Percentiles rank a stretch among this genome's conserved stretches.
These are phyloP conservation scores for Bassia scoparia DNA, from an alignment of 148 eudicot genomes.

Conservation along the genomic window DNA sequence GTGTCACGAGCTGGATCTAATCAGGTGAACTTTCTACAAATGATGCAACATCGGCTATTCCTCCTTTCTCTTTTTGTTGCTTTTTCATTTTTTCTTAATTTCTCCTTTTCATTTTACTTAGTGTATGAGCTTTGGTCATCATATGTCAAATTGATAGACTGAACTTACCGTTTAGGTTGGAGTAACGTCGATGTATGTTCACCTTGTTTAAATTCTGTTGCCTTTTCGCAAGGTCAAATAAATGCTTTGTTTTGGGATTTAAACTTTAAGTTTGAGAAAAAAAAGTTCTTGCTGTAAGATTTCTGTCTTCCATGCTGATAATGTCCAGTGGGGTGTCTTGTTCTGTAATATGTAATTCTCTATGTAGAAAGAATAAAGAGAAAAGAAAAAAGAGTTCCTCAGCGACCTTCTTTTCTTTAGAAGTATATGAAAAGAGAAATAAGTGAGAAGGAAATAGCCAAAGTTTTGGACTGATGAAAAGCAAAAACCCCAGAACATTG, in stretches of 20 bases:
- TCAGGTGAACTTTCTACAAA: conserved; percentile 40
- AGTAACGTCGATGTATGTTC: background rate
- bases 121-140: background rate
- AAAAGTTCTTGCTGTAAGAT: no score
- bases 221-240: background rate
- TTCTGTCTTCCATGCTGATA: background rate
- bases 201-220: background rate
- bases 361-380: no score
- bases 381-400: no score
- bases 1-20: conserved; percentile 65
- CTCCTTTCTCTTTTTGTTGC: background rate
- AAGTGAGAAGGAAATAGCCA: no score
- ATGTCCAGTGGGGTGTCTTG: no score
- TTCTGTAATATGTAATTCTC: no score
- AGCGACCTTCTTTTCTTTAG: no score
- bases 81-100: background rate
- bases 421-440: no score
- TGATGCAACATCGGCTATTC: background rate
- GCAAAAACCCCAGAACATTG: no score
- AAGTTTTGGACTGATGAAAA: no score
- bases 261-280: background rate
- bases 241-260: background rate
- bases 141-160: background rate
- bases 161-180: background rate
- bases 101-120: background rate